Base-by-base conservation (phyloP, 2,329 filamentous ascomycete species). In the Aquanectria penicillioides region DNA sequence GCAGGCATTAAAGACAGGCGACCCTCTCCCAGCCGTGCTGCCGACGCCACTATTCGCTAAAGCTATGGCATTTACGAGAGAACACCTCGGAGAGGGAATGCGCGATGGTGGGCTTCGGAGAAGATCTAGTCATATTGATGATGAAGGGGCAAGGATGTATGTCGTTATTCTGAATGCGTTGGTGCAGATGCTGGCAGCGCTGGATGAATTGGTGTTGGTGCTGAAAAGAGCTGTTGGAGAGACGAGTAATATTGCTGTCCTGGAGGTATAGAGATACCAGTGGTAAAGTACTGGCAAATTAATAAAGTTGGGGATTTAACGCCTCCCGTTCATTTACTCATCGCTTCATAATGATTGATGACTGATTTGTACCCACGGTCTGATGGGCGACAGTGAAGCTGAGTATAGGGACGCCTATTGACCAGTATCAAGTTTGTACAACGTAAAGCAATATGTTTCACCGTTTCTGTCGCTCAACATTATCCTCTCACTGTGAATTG, bases 21-120 rank as follows among this genome's bases (percentile, higher is more conserved):
- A 56, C 13, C 57, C 57, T 3, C 46, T 60, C 5, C 57, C 57
- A 6, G 57, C 57, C 2, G 52, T 60, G 18, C 34, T 60, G 40
- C 57, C 57, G 11, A 60, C 57, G 31, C 57, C 57, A 5, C 38
- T 57, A 9, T 50, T 57, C 15, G 36, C 46, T 17, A 57, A 38
- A 38, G 46, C 46, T 12, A 57, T 50, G 4, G 15, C 9, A 18
- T 28, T 29, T 15, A 38, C 46, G n/a, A 26, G 37, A 11, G 15
- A 12, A 20, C 44, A 51, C 11, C 37, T 44, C 22, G 44, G 41
- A 15, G 46, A 53, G 15, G 49, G 38, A 1, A 36, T 44, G n/a
- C 34, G 37, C n/a, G 37, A 44, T 3, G 7, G 28, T 7, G 31
- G 25, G 8, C n/a, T n/a, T 13, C 12, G 37, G 22, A 13, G 44